phyloP scores from a whole-genome alignment of 805 yeast species.

The Nematodospora valgi region DNA sequence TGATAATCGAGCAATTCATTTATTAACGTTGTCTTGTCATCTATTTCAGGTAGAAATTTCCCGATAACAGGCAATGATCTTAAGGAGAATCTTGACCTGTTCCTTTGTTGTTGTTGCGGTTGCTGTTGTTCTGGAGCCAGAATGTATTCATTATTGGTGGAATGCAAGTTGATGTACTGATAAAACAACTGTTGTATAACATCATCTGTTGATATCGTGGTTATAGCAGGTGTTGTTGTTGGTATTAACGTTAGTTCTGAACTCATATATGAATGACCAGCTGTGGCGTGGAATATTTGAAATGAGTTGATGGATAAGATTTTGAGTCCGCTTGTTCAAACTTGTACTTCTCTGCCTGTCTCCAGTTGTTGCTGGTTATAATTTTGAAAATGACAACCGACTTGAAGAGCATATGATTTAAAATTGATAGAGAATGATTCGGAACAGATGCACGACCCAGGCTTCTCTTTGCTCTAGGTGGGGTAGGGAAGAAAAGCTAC shows the following conservation, averaged over 20 bases:
- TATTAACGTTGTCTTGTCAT: constrained; percentile 21
- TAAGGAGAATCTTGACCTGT: constrained; percentile 4
- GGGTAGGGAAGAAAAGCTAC: too few species aligned
- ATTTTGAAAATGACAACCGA: too few species aligned
- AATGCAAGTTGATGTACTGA: constrained; percentile 12
- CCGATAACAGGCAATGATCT: constrained; percentile 19
- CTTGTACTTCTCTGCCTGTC: too few species aligned
- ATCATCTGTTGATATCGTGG: constrained; percentile 7
- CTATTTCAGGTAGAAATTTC: constrained; percentile 16
- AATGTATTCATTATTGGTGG: constrained; percentile 1
- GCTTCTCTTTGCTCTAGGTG: too few species aligned
- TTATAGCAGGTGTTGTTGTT: neutral
- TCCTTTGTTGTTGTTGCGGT: neutral
- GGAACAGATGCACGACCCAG: too few species aligned
- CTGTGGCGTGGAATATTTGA: too few species aligned
- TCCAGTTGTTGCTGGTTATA: too few species aligned
- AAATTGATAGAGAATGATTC: too few species aligned
- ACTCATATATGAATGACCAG: too few species aligned
- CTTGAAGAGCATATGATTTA: too few species aligned
- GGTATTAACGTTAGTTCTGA: constrained; percentile 2
- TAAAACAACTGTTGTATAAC: constrained; percentile 13
- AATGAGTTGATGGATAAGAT: too few species aligned
- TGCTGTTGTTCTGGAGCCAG: neutral
- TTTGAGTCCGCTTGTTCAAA: too few species aligned
- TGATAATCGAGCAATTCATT: constrained; percentile 25